Conservation (phyloP, 2,329 filamentous ascomycete genomes). For the Alternaria triticimaculans region DNA sequence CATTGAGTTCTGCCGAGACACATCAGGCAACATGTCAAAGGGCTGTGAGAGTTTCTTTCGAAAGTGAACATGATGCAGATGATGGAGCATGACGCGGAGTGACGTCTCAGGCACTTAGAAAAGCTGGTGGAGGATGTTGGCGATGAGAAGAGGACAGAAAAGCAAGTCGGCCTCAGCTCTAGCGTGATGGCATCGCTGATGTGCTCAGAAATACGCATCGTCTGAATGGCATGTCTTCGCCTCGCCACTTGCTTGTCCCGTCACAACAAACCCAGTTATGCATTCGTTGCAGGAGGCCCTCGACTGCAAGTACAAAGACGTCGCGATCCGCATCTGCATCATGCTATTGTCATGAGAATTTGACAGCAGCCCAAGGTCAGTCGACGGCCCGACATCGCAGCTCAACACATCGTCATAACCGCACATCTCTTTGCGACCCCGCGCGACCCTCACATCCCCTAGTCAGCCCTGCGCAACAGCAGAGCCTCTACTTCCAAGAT, state of each 20-base stretch:
- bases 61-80: not conserved
- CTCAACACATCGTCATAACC: not conserved
- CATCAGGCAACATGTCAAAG: not conserved
- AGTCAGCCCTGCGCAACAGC: not conserved
- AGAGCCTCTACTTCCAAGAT: not conserved
- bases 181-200: not conserved
- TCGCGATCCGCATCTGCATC: not conserved
- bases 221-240: not conserved
- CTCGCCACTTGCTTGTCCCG: not conserved
- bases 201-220: not conserved
- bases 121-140: not conserved
- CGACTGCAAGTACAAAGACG: not conserved
- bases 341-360: not conserved
- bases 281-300: not conserved
- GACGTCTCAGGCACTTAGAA: not conserved
- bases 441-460: not conserved
- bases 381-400: not conserved
- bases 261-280: not conserved
- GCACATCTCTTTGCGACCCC: not conserved
- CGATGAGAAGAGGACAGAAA: not conserved
- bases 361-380: not conserved
- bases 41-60: not conserved
- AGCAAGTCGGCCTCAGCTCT: not conserved
- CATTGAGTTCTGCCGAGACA: conserved; percentile 2
- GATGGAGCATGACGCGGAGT: not conserved